Base-by-base conservation (phyloP, 1,284 basidiomycete genomes). In the Cutaneotrichosporon curvatum region DNA sequence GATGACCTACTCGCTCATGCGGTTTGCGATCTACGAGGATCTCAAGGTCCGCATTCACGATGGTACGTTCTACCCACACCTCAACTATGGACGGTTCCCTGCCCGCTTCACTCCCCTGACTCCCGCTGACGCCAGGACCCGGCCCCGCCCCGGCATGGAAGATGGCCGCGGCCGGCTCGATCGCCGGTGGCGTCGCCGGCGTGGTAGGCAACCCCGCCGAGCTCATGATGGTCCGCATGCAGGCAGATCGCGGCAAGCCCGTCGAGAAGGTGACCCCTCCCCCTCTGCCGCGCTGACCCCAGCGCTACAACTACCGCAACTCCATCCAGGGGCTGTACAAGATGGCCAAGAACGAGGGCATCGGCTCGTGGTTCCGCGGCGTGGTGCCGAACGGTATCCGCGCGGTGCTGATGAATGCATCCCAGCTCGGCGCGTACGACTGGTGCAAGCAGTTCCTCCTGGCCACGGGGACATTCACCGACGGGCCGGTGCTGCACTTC, bases 1-100 rank as follows among this genome's bases (percentile, higher is more conserved):
- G 72, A 88, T 92, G 88, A 87, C 83, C 21, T 92, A 92, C 73
- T 90, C 86, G 37, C 76, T 92, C 66, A 90, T 87, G 64, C 80
- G 89, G 14, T 94, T 94, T 75, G 91, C 88, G 78, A 86, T 87
- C 19, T 92, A 92, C 71, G 89, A 94, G 60, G 84, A 86, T 72
- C 83, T 85, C 66, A 92, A 92, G 77, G 86, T 83, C 73, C 58
- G 81, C 4, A 60, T 91, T 2, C 84, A 84, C 23, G 82, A 82
- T 8, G 75, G 77, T 73, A 39, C 53, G 60, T 55, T n/a, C n/a
- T n/a, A n/a, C n/a, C n/a, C 19, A n/a, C n/a, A n/a, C n/a, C n/a
- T n/a, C n/a, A n/a, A n/a, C n/a, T n/a, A n/a, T n/a, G n/a, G n/a
- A n/a, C n/a, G n/a, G n/a, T n/a, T n/a, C n/a, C n/a, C n/a, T n/a